Evolutionary conservation across 495 filamentous ascomycete genomes (phyloP).

Genomic region (Aspergillus hancockii): DNA sequence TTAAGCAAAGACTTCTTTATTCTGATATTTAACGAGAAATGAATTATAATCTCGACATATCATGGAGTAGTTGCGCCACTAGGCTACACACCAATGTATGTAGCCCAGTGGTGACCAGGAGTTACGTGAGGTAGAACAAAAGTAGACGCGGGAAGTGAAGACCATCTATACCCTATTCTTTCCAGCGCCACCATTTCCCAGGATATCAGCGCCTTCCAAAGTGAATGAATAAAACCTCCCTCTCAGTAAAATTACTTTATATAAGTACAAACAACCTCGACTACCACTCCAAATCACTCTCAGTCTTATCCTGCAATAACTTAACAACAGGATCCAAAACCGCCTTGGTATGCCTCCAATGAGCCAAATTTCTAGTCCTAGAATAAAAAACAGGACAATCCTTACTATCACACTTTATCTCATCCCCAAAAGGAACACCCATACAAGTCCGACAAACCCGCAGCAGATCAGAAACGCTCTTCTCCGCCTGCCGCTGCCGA

Average conservation of each 20-base stretch:
- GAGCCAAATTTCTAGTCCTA: slow-evolving; percentile 66
- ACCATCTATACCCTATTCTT: background rate
- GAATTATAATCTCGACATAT: background rate
- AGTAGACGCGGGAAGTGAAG: background rate
- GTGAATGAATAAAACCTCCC: background rate
- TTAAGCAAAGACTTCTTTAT: background rate
- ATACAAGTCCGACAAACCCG: slow-evolving; percentile 82
- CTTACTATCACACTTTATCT: slow-evolving; percentile 80
- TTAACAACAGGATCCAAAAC: slow-evolving; percentile 57
- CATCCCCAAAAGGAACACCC: slow-evolving; percentile 67
- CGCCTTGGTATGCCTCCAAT: slow-evolving; percentile 58
- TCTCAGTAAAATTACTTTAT: background rate
- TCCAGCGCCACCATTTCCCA: background rate
- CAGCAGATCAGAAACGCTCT: slow-evolving; percentile 63
- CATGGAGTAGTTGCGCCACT: too few relatives aligned
- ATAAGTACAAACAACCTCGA: background rate
- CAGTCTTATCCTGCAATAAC: slow-evolving; percentile 51
- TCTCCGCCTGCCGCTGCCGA: slow-evolving; percentile 63
- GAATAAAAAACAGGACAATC: slow-evolving; percentile 96
- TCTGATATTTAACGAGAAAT: background rate
- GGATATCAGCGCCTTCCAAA: background rate
- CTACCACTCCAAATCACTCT: slow-evolving; percentile 47
- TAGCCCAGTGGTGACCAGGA: background rate
- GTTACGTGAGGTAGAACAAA: background rate
- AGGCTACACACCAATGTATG: too few relatives aligned